These are phyloP conservation scores for Pichia inconspicua DNA, from an alignment of 1,139 yeast genomes.

Conservation along the genomic window DNA sequence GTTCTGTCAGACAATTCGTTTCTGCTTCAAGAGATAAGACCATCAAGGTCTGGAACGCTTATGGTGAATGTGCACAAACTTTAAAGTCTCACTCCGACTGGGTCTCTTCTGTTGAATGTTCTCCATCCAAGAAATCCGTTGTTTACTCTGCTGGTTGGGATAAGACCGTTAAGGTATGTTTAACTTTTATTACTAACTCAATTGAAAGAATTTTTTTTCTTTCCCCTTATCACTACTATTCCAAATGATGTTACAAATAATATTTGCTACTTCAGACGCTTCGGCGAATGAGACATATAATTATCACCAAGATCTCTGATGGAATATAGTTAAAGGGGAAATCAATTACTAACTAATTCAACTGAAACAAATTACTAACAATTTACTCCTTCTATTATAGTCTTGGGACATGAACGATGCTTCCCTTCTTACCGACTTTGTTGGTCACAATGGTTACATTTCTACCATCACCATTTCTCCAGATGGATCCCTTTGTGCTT, in stretches of 20 bases:
- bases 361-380: constrained; percentile 18
- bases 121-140: constrained; percentile 56
- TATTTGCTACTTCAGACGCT: constrained; percentile 99
- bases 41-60: constrained; percentile 98
- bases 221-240: neutral
- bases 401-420: constrained; percentile 85
- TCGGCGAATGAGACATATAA: constrained; percentile 86
- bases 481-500: constrained; percentile 98
- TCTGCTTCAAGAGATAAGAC: constrained; percentile 99
- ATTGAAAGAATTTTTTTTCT: constrained; percentile 11
- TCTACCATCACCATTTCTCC: constrained; percentile 97
- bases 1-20: constrained; percentile 96
- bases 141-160: constrained; percentile 99
- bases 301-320: constrained; percentile 99
- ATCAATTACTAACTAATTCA: too few species aligned
- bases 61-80: constrained; percentile 97
- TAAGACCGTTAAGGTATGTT: constrained; percentile 97
- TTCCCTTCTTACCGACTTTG: constrained; percentile 85
- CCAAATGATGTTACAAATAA: constrained; percentile 51
- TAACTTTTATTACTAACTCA: constrained; percentile 10
- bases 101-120: constrained; percentile 98
- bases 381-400: too few species aligned
- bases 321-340: neutral
- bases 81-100: constrained; percentile 96
- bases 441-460: constrained; percentile 99